Evolutionary conservation across 2,329 filamentous ascomycete species (phyloP).

Genomic region (Talaromyces sp.): DNA sequence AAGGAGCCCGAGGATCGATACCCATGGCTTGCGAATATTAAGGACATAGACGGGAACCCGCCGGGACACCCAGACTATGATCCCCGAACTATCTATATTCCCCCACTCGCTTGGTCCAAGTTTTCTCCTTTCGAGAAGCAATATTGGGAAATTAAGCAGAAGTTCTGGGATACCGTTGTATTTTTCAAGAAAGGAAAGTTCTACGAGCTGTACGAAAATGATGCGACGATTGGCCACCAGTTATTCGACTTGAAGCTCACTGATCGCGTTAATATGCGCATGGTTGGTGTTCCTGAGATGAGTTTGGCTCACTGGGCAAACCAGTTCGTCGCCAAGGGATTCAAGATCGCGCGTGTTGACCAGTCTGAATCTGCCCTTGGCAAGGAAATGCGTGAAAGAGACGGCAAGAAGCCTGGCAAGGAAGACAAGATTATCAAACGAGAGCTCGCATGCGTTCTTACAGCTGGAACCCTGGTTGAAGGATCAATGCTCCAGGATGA

Average conservation of each 20-base stretch:
- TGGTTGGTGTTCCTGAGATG: conserved; percentile 96
- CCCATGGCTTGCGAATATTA: conserved; percentile 82
- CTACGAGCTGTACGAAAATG: conserved; percentile 97
- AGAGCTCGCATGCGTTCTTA: conserved; percentile 88
- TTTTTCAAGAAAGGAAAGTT: conserved; percentile 99
- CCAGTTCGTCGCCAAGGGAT: conserved; percentile 97
- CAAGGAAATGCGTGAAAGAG: conserved; percentile 98
- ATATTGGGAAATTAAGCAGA: conserved; percentile 99
- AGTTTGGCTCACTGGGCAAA: conserved; percentile 97
- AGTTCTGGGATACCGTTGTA: conserved; percentile 94
- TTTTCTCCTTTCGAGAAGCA: conserved; percentile 97
- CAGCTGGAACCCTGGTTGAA: conserved; percentile 89
- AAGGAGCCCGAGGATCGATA: conserved; percentile 86
- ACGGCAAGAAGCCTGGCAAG: conserved; percentile 60
- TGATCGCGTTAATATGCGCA: conserved; percentile 98
- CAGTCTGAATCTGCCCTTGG: conserved; percentile 94
- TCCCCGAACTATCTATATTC: conserved; percentile 86
- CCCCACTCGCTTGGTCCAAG: conserved; percentile 73
- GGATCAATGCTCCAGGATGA: conserved; percentile 97
- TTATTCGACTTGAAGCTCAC: conserved; percentile 97
- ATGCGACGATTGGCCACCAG: conserved; percentile 94
- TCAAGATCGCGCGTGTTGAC: conserved; percentile 94
- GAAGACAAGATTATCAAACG: conserved; percentile 91
- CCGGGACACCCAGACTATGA: conserved; percentile 86
- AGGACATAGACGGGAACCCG: conserved; percentile 80